These are phyloP conservation scores for Peltaster fructicola DNA, from an alignment of 2,329 filamentous ascomycete genomes.

Conservation along the genomic window DNA sequence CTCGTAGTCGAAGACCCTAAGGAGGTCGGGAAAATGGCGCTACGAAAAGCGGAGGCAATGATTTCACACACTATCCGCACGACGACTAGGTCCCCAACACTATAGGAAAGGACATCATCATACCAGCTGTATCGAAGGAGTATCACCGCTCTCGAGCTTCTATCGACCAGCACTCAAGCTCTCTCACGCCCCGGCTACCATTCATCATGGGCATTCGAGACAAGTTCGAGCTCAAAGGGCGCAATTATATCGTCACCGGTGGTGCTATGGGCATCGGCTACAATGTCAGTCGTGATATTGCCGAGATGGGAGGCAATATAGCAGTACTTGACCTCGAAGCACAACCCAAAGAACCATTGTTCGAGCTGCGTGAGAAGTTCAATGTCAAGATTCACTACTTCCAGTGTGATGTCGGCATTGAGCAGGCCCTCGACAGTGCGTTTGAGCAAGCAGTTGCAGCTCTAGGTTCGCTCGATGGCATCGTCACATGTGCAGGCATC, in stretches of 20 bases:
- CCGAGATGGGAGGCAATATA: constrained; percentile 26
- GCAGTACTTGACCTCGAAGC: constrained; percentile 44
- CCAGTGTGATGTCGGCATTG: constrained; percentile 22
- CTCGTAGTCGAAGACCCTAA: no score
- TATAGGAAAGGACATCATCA: no score
- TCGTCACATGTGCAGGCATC: constrained; percentile 16
- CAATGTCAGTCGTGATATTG: constrained; percentile 12
- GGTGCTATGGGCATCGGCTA: constrained; percentile 14
- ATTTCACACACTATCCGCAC: no score
- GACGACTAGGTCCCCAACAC: no score
- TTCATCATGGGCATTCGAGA: no score
- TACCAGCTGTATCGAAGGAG: no score
- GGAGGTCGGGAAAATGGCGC: no score
- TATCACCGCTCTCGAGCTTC: no score
- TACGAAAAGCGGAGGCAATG: no score
- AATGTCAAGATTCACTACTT: constrained; percentile 37
- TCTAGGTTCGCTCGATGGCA: constrained; percentile 12
- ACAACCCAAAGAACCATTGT: constrained; percentile 12
- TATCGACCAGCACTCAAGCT: no score
- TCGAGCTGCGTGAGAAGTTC: constrained; percentile 31
- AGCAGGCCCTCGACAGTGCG: constrained; percentile 10
- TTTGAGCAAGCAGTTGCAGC: constrained; percentile 12
- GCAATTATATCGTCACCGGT: constrained; percentile 13
- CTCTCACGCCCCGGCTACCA: no score
- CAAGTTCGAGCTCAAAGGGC: constrained; percentile 11